Conservation (phyloP, 2,329 filamentous ascomycete genomes). For the Rutstroemia sp. region DNA sequence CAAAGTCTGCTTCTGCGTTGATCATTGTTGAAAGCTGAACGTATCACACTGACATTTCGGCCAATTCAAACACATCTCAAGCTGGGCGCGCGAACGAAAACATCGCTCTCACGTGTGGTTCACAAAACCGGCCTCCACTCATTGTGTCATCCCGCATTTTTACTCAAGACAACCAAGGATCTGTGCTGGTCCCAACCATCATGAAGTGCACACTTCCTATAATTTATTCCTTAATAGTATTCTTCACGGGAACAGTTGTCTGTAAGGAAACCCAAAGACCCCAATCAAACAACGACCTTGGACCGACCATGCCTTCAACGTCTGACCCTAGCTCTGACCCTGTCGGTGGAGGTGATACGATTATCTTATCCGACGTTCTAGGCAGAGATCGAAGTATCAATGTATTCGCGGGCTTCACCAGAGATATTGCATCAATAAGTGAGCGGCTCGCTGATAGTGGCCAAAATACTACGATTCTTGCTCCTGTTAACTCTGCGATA, state of each 20-base stretch:
- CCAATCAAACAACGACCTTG: constrained; percentile 18
- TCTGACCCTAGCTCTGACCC: constrained; percentile 18
- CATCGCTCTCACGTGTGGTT: no score
- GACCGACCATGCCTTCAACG: constrained; percentile 21
- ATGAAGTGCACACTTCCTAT: constrained; percentile 2
- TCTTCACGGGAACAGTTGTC: constrained; percentile 6
- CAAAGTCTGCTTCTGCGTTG: no score
- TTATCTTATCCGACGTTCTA: constrained; percentile 79
- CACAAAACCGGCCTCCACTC: no score
- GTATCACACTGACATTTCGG: no score
- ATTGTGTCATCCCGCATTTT: constrained; percentile 7
- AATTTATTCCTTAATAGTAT: constrained; percentile 12
- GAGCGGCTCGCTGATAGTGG: constrained; percentile 58
- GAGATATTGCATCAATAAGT: constrained; percentile 64
- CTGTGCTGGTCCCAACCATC: not conserved
- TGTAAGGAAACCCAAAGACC: constrained; percentile 12
- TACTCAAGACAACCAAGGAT: not conserved
- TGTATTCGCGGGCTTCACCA: constrained; percentile 74
- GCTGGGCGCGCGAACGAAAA: no score
- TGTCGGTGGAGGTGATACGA: constrained; percentile 32
- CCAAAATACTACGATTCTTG: constrained; percentile 75
- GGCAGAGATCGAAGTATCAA: constrained; percentile 72
- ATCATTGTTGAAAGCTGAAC: no score
- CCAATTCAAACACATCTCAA: no score
- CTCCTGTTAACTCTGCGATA: constrained; percentile 78